phyloP scores from a whole-genome alignment of 192 early-diverging fungal genomes.

The Coemansia sp. region DNA sequence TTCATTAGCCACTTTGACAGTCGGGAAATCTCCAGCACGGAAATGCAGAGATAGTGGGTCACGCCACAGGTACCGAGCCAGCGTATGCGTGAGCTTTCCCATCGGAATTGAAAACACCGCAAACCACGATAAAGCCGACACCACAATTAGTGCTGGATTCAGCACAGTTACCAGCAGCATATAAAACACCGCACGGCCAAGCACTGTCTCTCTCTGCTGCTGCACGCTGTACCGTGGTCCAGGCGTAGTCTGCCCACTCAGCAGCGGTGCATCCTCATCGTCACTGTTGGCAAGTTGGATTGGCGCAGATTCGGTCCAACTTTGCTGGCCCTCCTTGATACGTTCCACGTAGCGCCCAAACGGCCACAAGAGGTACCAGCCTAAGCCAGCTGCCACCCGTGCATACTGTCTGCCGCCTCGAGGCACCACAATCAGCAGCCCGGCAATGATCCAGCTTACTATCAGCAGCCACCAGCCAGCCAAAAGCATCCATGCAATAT shows the following conservation, averaged over 20 bases:
- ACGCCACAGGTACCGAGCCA: conserved; percentile 72
- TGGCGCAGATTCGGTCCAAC: neutral
- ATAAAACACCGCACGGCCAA: conserved; percentile 35
- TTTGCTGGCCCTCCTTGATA: conserved; percentile 43
- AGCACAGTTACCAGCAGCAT: conserved; percentile 37
- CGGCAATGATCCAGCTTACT: conserved; percentile 61
- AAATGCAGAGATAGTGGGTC: conserved; percentile 76
- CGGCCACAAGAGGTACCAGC: conserved; percentile 91
- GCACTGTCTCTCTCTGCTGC: conserved; percentile 26
- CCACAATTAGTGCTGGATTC: conserved; percentile 75
- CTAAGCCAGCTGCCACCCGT: conserved; percentile 70
- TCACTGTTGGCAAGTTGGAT: conserved; percentile 3
- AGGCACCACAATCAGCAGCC: conserved; percentile 58
- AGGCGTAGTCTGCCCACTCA: conserved; percentile 12
- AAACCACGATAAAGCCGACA: conserved; percentile 79
- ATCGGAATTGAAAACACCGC: conserved; percentile 88
- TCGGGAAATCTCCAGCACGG: conserved; percentile 58
- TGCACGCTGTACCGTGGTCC: conserved; percentile 8
- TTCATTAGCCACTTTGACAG: conserved; percentile 31
- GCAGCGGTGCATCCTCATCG: conserved; percentile 44
- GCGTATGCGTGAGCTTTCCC: conserved; percentile 85
- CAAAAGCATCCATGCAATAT: conserved; percentile 80
- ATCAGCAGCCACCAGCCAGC: conserved; percentile 89
- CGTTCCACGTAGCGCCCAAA: conserved; percentile 92
- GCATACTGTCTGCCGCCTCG: conserved; percentile 59